Conservation (phyloP, 177 flowering plant genomes). For the Vitis hybrid region DNA sequence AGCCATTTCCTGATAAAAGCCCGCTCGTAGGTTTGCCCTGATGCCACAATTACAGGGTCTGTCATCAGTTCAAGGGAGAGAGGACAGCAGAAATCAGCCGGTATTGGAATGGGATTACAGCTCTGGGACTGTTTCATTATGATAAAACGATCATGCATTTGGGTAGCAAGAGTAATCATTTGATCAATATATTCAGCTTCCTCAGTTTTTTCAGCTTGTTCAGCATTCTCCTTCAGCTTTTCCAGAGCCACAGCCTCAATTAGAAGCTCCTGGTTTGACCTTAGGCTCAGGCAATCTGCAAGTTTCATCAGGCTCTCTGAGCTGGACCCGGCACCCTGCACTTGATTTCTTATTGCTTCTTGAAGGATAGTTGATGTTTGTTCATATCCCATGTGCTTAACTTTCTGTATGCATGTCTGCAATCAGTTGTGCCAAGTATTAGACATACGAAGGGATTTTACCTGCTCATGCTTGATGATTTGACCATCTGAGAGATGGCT, state of each 20-base stretch:
- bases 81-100: conserved; percentile 89
- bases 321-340: conserved; percentile 40
- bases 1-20: conserved; percentile 79
- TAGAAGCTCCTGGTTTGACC: conserved; percentile 71
- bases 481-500: conserved; percentile 5
- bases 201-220: conserved; percentile 57
- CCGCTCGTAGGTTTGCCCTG: conserved; percentile 92
- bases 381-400: conserved; percentile 47
- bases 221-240: conserved; percentile 74
- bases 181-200: conserved; percentile 65
- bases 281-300: conserved; percentile 58
- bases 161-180: conserved; percentile 55
- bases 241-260: conserved; percentile 92
- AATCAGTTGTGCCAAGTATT: conserved; percentile 8
- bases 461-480: neutral
- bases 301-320: conserved; percentile 56
- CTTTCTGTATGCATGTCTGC: conserved; percentile 64
- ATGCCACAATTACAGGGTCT: conserved; percentile 87
- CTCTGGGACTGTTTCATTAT: conserved; percentile 58
- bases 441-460: neutral
- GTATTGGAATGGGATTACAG: conserved; percentile 61
- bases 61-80: conserved; percentile 88
- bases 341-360: conserved; percentile 56
- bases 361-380: conserved; percentile 41
- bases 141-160: conserved; percentile 66